Conservation (phyloP, 2,329 filamentous ascomycete genomes). For the Aspergillus unguis region DNA sequence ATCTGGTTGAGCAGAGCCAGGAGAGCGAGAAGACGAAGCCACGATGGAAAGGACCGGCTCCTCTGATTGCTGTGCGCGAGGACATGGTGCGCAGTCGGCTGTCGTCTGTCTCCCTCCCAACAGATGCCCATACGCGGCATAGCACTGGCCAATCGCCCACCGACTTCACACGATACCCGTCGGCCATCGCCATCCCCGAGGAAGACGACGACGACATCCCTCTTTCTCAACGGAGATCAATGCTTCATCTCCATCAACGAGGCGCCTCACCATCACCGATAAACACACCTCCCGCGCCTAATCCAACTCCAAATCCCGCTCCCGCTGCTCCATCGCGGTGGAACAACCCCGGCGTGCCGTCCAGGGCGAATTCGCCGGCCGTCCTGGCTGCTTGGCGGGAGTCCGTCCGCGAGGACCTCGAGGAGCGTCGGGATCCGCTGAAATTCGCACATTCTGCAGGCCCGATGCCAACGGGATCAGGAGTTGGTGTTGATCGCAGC, state of each 20-base stretch:
- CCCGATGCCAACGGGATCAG: constrained; percentile 15
- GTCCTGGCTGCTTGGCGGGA: constrained; percentile 66
- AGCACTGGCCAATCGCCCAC: constrained; percentile 26
- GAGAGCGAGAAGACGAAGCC: constrained; percentile 17
- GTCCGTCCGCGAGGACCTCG: constrained; percentile 62
- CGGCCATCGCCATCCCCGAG: constrained; percentile 24
- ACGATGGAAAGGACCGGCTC: constrained; percentile 34
- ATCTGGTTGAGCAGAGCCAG: constrained; percentile 16
- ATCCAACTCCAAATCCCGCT: no score
- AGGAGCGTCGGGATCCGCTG: constrained; percentile 31
- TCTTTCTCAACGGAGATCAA: constrained; percentile 62
- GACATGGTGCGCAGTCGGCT: constrained; percentile 44
- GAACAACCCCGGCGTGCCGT: constrained; percentile 10
- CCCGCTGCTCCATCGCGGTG: constrained; percentile 14
- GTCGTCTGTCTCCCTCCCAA: constrained; percentile 35
- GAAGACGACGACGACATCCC: constrained; percentile 70
- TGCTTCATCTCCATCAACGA: constrained; percentile 61
- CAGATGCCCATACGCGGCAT: constrained; percentile 30
- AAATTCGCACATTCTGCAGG: constrained; percentile 25
- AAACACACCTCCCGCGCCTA: constrained; percentile 35
- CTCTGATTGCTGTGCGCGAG: constrained; percentile 56
- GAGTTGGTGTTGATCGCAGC: constrained; percentile 23
- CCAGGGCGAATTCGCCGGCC: constrained; percentile 41
- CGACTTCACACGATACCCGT: constrained; percentile 18
- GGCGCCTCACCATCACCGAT: constrained; percentile 47